Conservation (phyloP, 2,329 filamentous ascomycete species). For the Trichoderma hamatum region DNA sequence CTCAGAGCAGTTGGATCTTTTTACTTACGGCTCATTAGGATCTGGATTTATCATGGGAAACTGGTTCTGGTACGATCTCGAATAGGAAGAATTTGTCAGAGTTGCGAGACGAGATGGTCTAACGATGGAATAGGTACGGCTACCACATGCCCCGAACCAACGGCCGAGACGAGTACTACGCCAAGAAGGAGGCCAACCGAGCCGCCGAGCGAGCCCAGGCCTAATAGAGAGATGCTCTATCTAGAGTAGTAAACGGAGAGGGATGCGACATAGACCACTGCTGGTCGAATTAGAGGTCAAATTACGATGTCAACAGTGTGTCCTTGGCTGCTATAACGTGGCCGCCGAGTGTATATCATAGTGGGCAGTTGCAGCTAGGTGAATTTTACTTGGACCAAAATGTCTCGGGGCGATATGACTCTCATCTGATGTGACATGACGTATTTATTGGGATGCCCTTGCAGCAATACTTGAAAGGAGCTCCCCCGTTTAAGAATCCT, state of each 20-base stretch:
- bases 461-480: too few relatives aligned
- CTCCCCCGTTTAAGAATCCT: too few relatives aligned
- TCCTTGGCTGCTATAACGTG: conserved; percentile 1
- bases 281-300: conserved; percentile 1
- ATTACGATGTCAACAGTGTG: not conserved
- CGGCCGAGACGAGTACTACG: conserved; percentile 62
- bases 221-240: not conserved
- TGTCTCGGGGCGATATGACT: conserved; percentile 17
- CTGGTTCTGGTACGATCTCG: conserved; percentile 58
- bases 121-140: conserved; percentile 54
- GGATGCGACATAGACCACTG: conserved; percentile 2
- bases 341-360: conserved; percentile 13
- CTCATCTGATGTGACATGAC: not conserved
- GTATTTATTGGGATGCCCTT: not conserved
- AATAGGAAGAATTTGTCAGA: not conserved
- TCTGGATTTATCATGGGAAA: conserved; percentile 58
- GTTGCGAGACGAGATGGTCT: not conserved
- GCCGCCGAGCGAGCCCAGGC: conserved; percentile 44
- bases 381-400: conserved; percentile 17
- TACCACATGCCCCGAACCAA: conserved; percentile 64
- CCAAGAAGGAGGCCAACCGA: conserved; percentile 60
- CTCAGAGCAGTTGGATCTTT: not conserved
- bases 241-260: conserved; percentile 1
- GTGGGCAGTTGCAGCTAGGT: conserved; percentile 11
- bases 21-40: conserved; percentile 49